phyloP scores from a whole-genome alignment of 2,329 filamentous ascomycete genomes.

The Westerdykella sp. region DNA sequence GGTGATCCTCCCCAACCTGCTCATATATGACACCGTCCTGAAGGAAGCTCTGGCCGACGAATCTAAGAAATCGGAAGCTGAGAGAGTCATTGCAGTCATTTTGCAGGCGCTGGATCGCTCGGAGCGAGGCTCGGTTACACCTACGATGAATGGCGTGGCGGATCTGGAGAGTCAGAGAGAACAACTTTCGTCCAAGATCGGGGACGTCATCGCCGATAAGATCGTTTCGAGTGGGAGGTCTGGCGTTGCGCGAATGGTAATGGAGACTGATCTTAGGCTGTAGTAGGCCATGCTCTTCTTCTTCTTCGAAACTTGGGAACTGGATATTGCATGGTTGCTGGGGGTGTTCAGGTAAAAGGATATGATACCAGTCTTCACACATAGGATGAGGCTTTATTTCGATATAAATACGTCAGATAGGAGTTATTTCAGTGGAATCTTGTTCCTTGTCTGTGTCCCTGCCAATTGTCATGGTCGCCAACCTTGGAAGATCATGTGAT shows the following conservation, averaged over 20 bases:
- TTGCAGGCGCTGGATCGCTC: constrained; percentile 52
- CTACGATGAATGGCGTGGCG: constrained; percentile 36
- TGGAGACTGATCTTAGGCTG: constrained; percentile 21
- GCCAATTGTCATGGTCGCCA: no score
- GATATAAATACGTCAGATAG: background rate
- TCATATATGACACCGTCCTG: constrained; percentile 57
- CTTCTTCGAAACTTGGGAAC: background rate
- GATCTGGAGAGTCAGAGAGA: constrained; percentile 38
- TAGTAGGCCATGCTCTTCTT: background rate
- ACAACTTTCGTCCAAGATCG: constrained; percentile 39
- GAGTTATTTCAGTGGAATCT: no score
- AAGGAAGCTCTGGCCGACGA: constrained; percentile 47
- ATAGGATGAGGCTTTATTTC: background rate
- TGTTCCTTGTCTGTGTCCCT: no score
- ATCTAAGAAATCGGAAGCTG: constrained; percentile 52
- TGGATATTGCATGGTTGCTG: background rate
- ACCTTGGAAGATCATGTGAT: no score
- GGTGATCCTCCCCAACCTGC: constrained; percentile 61
- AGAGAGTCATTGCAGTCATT: constrained; percentile 54
- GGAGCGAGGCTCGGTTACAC: constrained; percentile 40
- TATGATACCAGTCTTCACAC: background rate
- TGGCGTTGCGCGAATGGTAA: constrained; percentile 32
- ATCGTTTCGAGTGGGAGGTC: constrained; percentile 37
- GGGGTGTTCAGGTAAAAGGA: constrained; percentile 1
- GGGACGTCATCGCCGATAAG: constrained; percentile 39